These are phyloP conservation scores for Cyberlindnera mississippiensis DNA, from an alignment of 805 yeast genomes.

Conservation along the genomic window DNA sequence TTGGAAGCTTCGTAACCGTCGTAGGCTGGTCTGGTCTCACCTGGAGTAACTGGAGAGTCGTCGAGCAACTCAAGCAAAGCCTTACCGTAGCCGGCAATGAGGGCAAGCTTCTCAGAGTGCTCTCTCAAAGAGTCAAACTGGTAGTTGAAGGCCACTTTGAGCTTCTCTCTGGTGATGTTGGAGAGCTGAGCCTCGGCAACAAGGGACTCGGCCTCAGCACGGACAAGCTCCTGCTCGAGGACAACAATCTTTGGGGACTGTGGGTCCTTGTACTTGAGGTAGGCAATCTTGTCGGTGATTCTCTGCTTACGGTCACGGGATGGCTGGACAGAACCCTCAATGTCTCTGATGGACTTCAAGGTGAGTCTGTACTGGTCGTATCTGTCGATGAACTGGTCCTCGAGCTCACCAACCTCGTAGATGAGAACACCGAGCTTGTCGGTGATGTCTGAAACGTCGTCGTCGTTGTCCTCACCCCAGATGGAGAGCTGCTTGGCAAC, in stretches of 20 bases:
- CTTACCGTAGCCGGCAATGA: conserved; percentile 88
- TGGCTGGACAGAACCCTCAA: conserved; percentile 85
- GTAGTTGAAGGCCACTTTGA: conserved; percentile 78
- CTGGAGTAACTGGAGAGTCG: conserved; percentile 84
- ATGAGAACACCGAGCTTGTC: conserved; percentile 82
- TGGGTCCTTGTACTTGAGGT: conserved; percentile 81
- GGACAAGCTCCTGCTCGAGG: conserved; percentile 82
- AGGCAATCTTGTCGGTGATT: conserved; percentile 81
- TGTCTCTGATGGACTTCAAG: conserved; percentile 74
- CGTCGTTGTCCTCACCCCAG: conserved; percentile 88
- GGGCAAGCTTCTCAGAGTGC: conserved; percentile 79
- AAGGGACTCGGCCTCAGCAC: conserved; percentile 88
- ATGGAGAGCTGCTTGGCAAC: conserved; percentile 78
- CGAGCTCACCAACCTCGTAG: conserved; percentile 81
- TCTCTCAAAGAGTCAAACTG: conserved; percentile 85
- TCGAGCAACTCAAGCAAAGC: conserved; percentile 79
- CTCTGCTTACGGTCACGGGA: conserved; percentile 82
- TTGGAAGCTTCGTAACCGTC: no score
- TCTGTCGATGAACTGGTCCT: conserved; percentile 81
- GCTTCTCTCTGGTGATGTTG: conserved; percentile 82
- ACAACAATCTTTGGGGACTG: conserved; percentile 74
- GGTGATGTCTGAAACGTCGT: conserved; percentile 80
- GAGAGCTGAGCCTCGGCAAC: conserved; percentile 92
- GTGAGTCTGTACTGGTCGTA: conserved; percentile 85
- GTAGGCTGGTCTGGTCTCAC: conserved; percentile 87